These are phyloP conservation scores for Xylaria sp. DNA, from an alignment of 2,329 filamentous ascomycete species.

Conservation along the genomic window DNA sequence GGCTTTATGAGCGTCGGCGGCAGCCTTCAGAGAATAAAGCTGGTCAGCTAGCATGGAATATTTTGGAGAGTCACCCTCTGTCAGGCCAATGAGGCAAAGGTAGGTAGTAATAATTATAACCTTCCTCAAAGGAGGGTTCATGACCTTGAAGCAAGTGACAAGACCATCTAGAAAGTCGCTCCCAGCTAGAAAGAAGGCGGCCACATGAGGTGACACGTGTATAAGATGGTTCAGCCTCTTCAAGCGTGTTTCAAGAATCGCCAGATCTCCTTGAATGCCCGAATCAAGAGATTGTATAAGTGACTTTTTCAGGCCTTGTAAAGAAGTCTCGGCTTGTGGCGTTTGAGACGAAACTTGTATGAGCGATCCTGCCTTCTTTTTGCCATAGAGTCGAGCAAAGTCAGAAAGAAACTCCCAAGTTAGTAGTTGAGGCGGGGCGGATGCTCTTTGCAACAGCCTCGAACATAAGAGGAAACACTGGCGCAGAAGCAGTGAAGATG, in stretches of 20 bases:
- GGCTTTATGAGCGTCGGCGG: constrained; percentile 71
- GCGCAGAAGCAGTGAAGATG: constrained; percentile 65
- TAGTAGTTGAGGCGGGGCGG: constrained; percentile 62
- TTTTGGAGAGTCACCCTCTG: constrained; percentile 74
- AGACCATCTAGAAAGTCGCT: constrained; percentile 89
- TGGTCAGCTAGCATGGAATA: constrained; percentile 83
- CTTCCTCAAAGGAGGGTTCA: constrained; percentile 71
- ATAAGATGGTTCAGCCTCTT: constrained; percentile 72
- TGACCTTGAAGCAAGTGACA: constrained; percentile 71
- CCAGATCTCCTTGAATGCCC: constrained; percentile 66
- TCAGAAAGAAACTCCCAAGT: constrained; percentile 76
- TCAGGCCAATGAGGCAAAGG: constrained; percentile 76
- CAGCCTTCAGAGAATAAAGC: constrained; percentile 80
- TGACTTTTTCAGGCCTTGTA: constrained; percentile 70
- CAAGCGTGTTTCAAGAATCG: constrained; percentile 65
- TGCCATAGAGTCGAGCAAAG: constrained; percentile 73
- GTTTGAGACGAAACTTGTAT: constrained; percentile 62
- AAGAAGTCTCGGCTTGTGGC: constrained; percentile 63
- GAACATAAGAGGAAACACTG: constrained; percentile 72
- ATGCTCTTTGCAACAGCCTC: constrained; percentile 62
- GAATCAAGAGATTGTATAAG: constrained; percentile 73
- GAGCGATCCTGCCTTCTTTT: constrained; percentile 67
- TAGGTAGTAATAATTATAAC: constrained; percentile 79
- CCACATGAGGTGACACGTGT: constrained; percentile 67
- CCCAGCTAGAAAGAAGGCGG: constrained; percentile 78